Evolutionary conservation across 202 grass and related monocot genomes (phyloP).

Genomic region (Alloteropsis angusta): DNA sequence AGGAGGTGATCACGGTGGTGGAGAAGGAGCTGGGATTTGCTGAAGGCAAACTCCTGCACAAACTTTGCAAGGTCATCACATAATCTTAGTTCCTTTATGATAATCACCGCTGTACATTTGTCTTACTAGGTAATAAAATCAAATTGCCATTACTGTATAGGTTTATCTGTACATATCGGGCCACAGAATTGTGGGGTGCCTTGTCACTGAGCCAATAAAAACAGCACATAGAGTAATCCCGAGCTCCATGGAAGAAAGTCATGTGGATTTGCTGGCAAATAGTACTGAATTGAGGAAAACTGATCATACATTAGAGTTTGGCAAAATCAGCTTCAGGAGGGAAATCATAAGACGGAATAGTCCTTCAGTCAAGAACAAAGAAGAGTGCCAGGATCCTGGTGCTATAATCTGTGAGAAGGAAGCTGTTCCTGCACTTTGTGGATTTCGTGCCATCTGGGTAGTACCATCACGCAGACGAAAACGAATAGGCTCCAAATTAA

Average conservation of each 20-base stretch:
- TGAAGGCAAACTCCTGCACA: conserved; percentile 60
- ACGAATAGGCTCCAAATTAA: conserved; percentile 49
- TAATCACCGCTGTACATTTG: neutral
- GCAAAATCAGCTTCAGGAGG: conserved; percentile 69
- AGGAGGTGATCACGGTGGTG: conserved; percentile 55
- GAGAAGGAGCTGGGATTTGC: conserved; percentile 80
- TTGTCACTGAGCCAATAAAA: conserved; percentile 80
- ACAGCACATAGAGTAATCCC: conserved; percentile 62
- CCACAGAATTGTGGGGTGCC: conserved; percentile 72
- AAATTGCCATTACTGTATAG: conserved; percentile 24
- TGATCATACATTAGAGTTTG: conserved; percentile 57
- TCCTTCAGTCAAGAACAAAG: conserved; percentile 24
- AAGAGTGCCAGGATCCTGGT: conserved; percentile 36
- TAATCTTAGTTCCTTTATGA: neutral
- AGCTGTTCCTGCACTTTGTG: conserved; percentile 49
- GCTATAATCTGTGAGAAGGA: conserved; percentile 63
- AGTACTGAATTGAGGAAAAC: conserved; percentile 19
- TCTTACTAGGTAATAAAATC: neutral
- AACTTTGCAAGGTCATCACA: conserved; percentile 61
- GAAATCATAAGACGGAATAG: conserved; percentile 41
- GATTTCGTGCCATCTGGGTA: conserved; percentile 87
- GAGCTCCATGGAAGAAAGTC: conserved; percentile 1
- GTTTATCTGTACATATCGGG: conserved; percentile 79
- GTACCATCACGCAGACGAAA: conserved; percentile 69
- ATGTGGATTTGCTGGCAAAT: neutral